phyloP scores from a whole-genome alignment of 2,329 filamentous ascomycete genomes.

The Boeremia exigua region DNA sequence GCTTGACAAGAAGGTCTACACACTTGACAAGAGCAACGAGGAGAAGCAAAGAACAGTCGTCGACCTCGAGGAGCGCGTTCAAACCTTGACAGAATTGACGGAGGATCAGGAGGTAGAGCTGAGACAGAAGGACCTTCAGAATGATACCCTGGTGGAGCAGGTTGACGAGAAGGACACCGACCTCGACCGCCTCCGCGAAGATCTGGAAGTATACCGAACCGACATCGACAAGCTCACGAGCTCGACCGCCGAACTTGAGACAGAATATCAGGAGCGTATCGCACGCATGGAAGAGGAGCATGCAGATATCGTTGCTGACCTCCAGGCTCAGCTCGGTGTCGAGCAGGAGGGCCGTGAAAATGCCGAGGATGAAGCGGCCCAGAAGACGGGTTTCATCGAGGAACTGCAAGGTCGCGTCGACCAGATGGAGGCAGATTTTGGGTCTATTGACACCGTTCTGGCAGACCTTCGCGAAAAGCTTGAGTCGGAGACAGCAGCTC shows the following conservation, averaged over 20 bases:
- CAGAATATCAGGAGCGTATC: slow-evolving; percentile 46
- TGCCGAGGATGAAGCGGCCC: slow-evolving; percentile 49
- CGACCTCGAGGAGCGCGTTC: slow-evolving; percentile 45
- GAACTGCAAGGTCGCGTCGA: slow-evolving; percentile 49
- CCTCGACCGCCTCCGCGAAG: slow-evolving; percentile 46
- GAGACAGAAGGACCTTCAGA: slow-evolving; percentile 34
- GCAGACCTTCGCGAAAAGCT: slow-evolving; percentile 43
- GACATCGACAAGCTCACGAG: slow-evolving; percentile 48
- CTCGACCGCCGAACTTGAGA: slow-evolving; percentile 50
- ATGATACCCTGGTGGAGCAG: slow-evolving; percentile 37
- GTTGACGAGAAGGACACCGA: slow-evolving; percentile 43
- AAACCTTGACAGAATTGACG: slow-evolving; percentile 33
- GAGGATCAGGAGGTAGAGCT: slow-evolving; percentile 46
- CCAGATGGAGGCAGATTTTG: slow-evolving; percentile 46
- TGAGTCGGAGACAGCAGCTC: slow-evolving; percentile 38
- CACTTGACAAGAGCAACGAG: slow-evolving; percentile 48
- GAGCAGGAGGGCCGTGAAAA: slow-evolving; percentile 47
- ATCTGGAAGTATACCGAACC: slow-evolving; percentile 48
- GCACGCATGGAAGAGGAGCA: slow-evolving; percentile 50
- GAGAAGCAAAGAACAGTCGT: slow-evolving; percentile 46
- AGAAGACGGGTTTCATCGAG: slow-evolving; percentile 49
- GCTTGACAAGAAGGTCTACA: slow-evolving; percentile 46
- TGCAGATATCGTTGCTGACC: slow-evolving; percentile 41
- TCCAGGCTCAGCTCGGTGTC: slow-evolving; percentile 46
- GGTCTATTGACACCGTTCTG: slow-evolving; percentile 41